Conservation (phyloP, 371 early-diverging fungal genomes). For the Blyttiomyces sp. region DNA sequence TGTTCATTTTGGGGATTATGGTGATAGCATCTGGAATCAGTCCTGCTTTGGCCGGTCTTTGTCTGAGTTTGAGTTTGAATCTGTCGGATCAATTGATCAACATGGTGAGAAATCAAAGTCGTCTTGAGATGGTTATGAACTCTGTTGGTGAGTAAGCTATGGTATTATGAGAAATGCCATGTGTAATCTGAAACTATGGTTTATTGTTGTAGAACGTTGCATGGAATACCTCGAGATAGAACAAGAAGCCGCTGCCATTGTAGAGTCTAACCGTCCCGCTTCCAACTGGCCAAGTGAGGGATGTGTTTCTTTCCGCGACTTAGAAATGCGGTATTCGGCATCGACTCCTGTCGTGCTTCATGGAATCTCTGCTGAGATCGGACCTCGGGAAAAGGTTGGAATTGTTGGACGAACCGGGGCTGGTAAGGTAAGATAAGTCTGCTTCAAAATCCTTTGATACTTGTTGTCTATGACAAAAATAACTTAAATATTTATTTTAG, state of each 20-base stretch:
- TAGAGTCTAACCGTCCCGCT: conserved; percentile 47
- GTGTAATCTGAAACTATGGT: background rate
- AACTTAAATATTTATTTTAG: background rate
- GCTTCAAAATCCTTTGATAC: too few species aligned
- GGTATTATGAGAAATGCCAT: background rate
- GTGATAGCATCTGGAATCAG: conserved; percentile 51
- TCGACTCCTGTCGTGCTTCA: conserved; percentile 42
- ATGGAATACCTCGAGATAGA: conserved; percentile 62
- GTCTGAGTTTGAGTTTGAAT: conserved; percentile 62
- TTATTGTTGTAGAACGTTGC: conserved; percentile 7
- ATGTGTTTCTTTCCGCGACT: conserved; percentile 48
- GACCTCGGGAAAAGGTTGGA: conserved; percentile 56
- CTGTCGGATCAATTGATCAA: conserved; percentile 66
- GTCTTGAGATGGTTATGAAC: conserved; percentile 79
- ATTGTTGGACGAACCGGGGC: conserved; percentile 47
- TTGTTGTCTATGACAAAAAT: conserved; percentile 19
- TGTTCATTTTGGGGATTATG: conserved; percentile 68
- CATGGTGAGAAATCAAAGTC: conserved; percentile 67
- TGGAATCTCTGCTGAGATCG: conserved; percentile 55
- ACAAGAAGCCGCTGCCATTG: conserved; percentile 63
- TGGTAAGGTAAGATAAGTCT: conserved; percentile 52
- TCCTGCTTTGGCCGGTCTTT: conserved; percentile 73
- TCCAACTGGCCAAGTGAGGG: conserved; percentile 64
- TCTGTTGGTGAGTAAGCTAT: conserved; percentile 30
- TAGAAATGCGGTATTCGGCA: conserved; percentile 36